Percentiles rank a stretch among this genome's conserved stretches.
These are phyloP conservation scores for Penicillium paxilli DNA, from an alignment of 495 filamentous ascomycete species.

Conservation along the genomic window DNA sequence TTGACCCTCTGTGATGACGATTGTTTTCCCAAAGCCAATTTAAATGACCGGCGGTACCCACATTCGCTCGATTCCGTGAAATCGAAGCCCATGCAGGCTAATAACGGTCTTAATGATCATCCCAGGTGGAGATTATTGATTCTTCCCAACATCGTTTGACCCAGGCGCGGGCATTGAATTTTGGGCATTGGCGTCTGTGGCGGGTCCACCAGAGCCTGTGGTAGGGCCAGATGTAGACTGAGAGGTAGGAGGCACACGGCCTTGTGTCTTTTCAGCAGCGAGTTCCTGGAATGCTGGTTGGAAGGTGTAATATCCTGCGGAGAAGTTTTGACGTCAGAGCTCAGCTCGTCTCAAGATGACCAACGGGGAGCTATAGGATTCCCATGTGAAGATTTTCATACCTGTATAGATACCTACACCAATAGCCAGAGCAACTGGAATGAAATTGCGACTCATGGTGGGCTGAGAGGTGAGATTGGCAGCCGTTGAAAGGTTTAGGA, in stretches of 20 bases:
- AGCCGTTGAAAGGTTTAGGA: background rate
- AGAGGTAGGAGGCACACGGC: background rate
- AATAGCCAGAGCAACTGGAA: constrained; percentile 40
- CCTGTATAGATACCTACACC: constrained; percentile 43
- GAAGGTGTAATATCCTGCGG: constrained; percentile 33
- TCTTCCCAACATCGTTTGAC: background rate
- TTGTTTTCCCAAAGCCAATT: no score
- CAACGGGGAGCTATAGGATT: background rate
- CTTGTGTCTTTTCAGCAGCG: constrained; percentile 15
- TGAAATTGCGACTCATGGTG: constrained; percentile 43
- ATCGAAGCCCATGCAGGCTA: no score
- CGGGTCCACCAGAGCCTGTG: background rate
- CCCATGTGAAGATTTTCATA: no score
- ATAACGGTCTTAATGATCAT: no score
- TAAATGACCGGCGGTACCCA: no score
- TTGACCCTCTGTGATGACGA: no score
- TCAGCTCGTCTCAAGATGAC: background rate
- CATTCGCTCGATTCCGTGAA: no score
- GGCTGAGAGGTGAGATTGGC: background rate
- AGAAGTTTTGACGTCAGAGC: constrained; percentile 19
- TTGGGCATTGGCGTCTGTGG: background rate
- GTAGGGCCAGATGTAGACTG: background rate
- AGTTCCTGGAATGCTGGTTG: constrained; percentile 28
- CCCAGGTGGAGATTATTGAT: background rate
- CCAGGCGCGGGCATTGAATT: constrained; percentile 1